phyloP scores from a whole-genome alignment of 176 grass and related monocot genomes.

The Ensete ventricosum region DNA sequence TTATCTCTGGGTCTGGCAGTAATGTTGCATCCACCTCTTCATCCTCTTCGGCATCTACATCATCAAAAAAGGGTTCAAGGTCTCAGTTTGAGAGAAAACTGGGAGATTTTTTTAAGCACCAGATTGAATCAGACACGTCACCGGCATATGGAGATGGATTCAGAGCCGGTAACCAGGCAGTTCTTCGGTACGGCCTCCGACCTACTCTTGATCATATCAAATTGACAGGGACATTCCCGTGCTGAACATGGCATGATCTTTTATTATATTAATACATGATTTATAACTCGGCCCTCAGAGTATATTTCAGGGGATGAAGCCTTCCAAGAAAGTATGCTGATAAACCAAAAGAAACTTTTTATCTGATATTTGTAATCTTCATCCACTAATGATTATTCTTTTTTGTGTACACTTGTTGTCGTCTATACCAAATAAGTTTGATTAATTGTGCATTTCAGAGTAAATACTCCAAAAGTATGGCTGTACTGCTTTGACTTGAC shows the following conservation, averaged over 20 bases:
- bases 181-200: constrained; percentile 5
- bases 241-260: not conserved
- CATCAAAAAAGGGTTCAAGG: constrained; percentile 4
- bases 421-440: not conserved
- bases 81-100: constrained; percentile 14
- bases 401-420: not conserved
- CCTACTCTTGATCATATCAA: constrained; percentile 5
- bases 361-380: not conserved
- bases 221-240: constrained; percentile 8
- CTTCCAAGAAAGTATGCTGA: not conserved
- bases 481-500: not conserved
- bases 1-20: too few relatives aligned
- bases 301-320: not conserved
- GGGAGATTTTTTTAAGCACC: constrained; percentile 13
- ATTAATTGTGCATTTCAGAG: not conserved
- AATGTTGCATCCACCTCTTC: not conserved
- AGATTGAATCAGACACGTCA: constrained; percentile 8
- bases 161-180: constrained; percentile 5
- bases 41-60: not conserved
- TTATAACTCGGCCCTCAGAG: not conserved
- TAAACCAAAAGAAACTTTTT: not conserved
- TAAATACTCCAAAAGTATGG: not conserved
- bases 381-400: not conserved
- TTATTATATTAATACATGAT: not conserved
- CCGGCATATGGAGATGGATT: constrained; percentile 11